These are phyloP conservation scores for Udeniomyces megalosporus DNA, from an alignment of 768 basidiomycete genomes.

Conservation along the genomic window DNA sequence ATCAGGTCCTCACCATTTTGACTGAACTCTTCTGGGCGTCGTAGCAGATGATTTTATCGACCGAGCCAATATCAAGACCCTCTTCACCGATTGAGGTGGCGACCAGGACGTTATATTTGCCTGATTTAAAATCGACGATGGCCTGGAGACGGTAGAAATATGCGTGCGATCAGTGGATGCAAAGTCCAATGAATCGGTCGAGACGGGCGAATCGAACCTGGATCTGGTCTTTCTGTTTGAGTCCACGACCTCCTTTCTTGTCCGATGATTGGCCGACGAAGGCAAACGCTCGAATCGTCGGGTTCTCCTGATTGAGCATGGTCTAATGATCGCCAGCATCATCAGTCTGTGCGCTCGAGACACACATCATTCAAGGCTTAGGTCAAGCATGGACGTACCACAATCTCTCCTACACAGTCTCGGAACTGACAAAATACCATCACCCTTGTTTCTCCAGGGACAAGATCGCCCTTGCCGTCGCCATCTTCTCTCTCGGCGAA, in stretches of 20 bases:
- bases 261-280: conserved; percentile 91
- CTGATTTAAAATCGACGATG: conserved; percentile 69
- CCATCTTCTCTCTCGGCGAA: conserved; percentile 37
- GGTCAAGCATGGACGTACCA: conserved; percentile 28
- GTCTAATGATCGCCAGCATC: conserved; percentile 32
- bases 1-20: conserved; percentile 54
- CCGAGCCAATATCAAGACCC: conserved; percentile 92
- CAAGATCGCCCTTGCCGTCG: conserved; percentile 5
- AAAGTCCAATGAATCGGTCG: not conserved
- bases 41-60: conserved; percentile 90
- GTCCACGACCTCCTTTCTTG: conserved; percentile 70
- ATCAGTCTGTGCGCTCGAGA: too few relatives aligned
- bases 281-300: conserved; percentile 59
- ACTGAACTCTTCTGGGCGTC: conserved; percentile 93
- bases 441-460: conserved; percentile 41
- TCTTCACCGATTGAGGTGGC: conserved; percentile 96
- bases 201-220: conserved; percentile 39
- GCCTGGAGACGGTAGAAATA: conserved; percentile 37
- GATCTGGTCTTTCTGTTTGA: conserved; percentile 80
- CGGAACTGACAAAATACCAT: conserved; percentile 94
- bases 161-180: not conserved
- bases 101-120: conserved; percentile 79
- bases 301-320: conserved; percentile 54
- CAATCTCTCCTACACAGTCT: conserved; percentile 79
- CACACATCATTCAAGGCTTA: too few relatives aligned